Conservation (phyloP, 805 yeast genomes). For the Metschnikowia baotianmanensis region DNA sequence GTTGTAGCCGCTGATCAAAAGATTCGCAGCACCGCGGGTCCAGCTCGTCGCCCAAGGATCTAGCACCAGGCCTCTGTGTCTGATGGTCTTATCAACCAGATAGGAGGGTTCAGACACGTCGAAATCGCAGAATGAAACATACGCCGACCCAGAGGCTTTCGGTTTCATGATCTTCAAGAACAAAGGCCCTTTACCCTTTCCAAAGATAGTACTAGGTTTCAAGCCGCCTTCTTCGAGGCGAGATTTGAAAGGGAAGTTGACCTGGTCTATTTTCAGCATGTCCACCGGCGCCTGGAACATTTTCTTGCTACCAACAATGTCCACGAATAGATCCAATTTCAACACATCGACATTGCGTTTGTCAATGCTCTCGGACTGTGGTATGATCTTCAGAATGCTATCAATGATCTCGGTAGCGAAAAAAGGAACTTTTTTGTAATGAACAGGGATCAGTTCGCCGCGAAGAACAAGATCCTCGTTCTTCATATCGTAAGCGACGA, state of each 20-base stretch:
- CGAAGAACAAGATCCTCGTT: slow-evolving; percentile 36
- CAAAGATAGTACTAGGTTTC: slow-evolving; percentile 21
- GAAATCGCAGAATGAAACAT: slow-evolving; percentile 38
- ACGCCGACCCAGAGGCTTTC: slow-evolving; percentile 29
- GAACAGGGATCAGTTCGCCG: slow-evolving; percentile 33
- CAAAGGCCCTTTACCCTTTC: slow-evolving; percentile 30
- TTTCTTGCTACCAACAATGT: slow-evolving; percentile 39
- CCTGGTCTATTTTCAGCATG: slow-evolving; percentile 28
- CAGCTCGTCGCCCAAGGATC: slow-evolving; percentile 39
- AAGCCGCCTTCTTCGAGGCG: slow-evolving; percentile 16
- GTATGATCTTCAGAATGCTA: slow-evolving; percentile 27
- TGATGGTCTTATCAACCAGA: slow-evolving; percentile 28
- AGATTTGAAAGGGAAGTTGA: slow-evolving; percentile 28
- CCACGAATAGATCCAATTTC: slow-evolving; percentile 37
- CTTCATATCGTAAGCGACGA: slow-evolving; percentile 33
- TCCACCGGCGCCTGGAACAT: slow-evolving; percentile 32
- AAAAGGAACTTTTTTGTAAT: slow-evolving; percentile 37
- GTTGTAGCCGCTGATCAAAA: slow-evolving; percentile 28
- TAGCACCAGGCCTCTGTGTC: slow-evolving; percentile 19
- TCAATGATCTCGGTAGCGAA: slow-evolving; percentile 39
- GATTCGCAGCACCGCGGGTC: slow-evolving; percentile 32
- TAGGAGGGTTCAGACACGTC: slow-evolving; percentile 32
- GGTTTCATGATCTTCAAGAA: slow-evolving; percentile 38
- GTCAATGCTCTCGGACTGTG: slow-evolving; percentile 21
- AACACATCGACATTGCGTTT: slow-evolving; percentile 23